Percentiles rank a stretch among this genome's conserved stretches.
phyloP scores from a whole-genome alignment of 2,329 filamentous ascomycete genomes.

The Pseudogymnoascus sp. region DNA sequence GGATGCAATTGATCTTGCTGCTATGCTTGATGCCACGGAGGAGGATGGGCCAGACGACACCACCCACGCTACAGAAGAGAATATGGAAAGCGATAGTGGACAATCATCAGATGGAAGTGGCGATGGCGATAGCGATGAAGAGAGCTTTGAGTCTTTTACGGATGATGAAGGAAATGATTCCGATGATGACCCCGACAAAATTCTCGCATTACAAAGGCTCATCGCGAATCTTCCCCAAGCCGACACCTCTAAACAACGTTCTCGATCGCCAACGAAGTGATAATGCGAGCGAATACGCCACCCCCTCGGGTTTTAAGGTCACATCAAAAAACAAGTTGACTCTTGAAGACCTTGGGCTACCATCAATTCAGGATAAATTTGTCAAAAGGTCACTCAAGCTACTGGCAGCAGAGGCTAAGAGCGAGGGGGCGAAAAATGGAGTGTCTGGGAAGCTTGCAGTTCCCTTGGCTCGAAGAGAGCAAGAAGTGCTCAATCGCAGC shows the following conservation, averaged over 20 bases:
- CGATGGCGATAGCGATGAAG: constrained; percentile 51
- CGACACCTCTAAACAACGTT: constrained; percentile 26
- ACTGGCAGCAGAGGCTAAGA: constrained; percentile 57
- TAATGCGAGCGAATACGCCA: constrained; percentile 53
- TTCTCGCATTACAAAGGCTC: constrained; percentile 61
- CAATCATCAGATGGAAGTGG: constrained; percentile 43
- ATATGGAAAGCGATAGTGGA: constrained; percentile 48
- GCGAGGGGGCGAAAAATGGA: constrained; percentile 37
- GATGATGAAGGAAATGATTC: constrained; percentile 36
- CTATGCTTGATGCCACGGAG: constrained; percentile 26
- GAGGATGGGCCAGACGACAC: constrained; percentile 28
- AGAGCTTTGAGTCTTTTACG: constrained; percentile 42
- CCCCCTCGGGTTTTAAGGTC: constrained; percentile 53
- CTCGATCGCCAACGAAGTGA: constrained; percentile 28
- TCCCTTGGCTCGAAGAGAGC: constrained; percentile 76
- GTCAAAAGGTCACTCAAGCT: constrained; percentile 76
- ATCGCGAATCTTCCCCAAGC: constrained; percentile 55
- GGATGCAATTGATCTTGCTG: constrained; percentile 34
- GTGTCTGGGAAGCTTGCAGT: constrained; percentile 68
- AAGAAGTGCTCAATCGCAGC: constrained; percentile 73
- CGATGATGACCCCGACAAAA: constrained; percentile 41
- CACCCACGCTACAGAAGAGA: constrained; percentile 37
- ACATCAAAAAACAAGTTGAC: constrained; percentile 62
- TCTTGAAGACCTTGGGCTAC: constrained; percentile 66
- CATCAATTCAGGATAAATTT: constrained; percentile 64